A percentile compares a stretch with the other conserved stretches of the same genome.
Conservation (phyloP, 805 yeast species). For the Candida patagonica region DNA sequence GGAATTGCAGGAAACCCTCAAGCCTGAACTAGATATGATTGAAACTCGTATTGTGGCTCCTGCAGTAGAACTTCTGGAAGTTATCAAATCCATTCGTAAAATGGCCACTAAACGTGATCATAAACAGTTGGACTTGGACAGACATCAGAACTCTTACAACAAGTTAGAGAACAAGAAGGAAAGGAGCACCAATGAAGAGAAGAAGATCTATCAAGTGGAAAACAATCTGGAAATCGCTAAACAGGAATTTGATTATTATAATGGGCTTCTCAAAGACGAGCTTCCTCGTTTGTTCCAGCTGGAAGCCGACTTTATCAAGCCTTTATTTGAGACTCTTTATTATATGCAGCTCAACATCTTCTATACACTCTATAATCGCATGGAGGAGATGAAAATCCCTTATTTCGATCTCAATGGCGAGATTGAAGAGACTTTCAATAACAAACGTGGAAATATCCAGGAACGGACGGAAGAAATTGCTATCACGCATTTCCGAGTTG, state of each 20-base stretch:
- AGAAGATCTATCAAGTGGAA: conserved; percentile 78
- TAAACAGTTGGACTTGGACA: conserved; percentile 87
- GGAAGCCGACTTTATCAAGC: conserved; percentile 88
- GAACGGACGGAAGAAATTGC: conserved; percentile 83
- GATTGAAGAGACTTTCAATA: conserved; percentile 66
- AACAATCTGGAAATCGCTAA: conserved; percentile 84
- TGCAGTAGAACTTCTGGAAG: conserved; percentile 78
- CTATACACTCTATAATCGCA: conserved; percentile 79
- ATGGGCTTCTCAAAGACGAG: conserved; percentile 86
- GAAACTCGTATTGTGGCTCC: conserved; percentile 86
- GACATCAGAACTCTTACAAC: conserved; percentile 59
- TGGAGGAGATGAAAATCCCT: conserved; percentile 96
- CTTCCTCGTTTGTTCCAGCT: conserved; percentile 78
- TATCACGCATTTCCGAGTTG: conserved; percentile 82
- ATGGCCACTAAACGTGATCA: conserved; percentile 95
- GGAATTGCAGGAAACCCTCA: conserved; percentile 74
- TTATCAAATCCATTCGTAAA: conserved; percentile 76
- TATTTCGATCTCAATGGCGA: conserved; percentile 84
- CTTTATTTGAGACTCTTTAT: conserved; percentile 87
- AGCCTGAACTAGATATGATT: conserved; percentile 88
- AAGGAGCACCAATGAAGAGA: conserved; percentile 81
- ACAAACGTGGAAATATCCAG: conserved; percentile 84
- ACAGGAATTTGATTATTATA: conserved; percentile 93
- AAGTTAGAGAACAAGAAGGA: conserved; percentile 79
- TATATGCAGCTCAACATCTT: conserved; percentile 97